phyloP scores from a whole-genome alignment of 495 filamentous ascomycete genomes.

The Aspergillus affinis region DNA sequence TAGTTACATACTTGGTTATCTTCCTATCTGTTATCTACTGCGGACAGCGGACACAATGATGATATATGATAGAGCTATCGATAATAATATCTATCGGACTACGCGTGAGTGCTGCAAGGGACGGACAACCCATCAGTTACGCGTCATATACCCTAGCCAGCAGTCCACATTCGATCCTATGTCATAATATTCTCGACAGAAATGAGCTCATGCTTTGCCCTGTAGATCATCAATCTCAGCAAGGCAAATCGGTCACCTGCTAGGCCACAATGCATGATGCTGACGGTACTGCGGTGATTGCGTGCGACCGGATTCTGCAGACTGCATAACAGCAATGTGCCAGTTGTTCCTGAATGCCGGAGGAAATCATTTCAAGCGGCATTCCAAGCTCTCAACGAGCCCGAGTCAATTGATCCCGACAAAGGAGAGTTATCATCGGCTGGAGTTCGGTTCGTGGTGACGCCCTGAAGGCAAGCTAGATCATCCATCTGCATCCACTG shows the following conservation, averaged over 20 bases:
- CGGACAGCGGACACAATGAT: too few relatives aligned
- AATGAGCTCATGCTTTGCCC: neutral
- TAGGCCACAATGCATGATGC: neutral
- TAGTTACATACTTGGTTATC: too few relatives aligned
- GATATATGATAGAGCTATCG: too few relatives aligned
- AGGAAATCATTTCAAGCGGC: neutral
- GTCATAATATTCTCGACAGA: neutral
- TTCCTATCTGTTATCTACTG: too few relatives aligned
- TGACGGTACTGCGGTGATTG: neutral
- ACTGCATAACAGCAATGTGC: neutral
- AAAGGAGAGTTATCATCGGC: neutral
- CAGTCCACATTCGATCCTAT: neutral
- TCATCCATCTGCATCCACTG: neutral
- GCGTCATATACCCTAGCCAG: neutral
- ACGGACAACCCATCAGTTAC: neutral
- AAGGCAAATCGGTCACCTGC: neutral
- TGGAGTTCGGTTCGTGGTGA: neutral
- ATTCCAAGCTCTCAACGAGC: neutral
- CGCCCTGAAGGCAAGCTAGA: neutral
- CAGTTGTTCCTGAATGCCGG: neutral
- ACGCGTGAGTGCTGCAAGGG: neutral
- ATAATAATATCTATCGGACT: too few relatives aligned
- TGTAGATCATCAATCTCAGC: neutral
- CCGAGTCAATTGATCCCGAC: neutral
- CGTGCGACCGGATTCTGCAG: neutral